A percentile compares a stretch with the other conserved stretches of the same genome.
These are phyloP conservation scores for Tolypocladium amazonense DNA, from an alignment of 2,329 filamentous ascomycete species.

Conservation along the genomic window DNA sequence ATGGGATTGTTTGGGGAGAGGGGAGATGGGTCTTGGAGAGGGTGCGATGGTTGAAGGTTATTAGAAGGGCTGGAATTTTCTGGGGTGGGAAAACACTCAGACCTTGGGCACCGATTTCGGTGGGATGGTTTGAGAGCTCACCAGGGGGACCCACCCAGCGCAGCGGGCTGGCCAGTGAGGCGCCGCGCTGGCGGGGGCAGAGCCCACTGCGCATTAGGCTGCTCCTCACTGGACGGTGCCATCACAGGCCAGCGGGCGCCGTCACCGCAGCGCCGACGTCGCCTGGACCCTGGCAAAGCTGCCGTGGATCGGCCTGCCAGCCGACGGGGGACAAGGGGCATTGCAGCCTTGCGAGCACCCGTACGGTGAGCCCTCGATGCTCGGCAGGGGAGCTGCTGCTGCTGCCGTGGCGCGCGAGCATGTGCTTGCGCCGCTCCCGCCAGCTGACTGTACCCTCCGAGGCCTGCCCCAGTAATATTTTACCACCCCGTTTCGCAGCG, in stretches of 20 bases:
- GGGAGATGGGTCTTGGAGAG: slow-evolving; percentile 14
- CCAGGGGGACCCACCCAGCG: neutral
- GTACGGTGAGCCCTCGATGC: neutral
- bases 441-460: neutral
- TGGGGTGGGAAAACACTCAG: slow-evolving; percentile 2
- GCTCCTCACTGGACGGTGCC: neutral
- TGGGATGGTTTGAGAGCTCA: neutral
- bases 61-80: slow-evolving; percentile 1
- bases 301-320: neutral
- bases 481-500: neutral
- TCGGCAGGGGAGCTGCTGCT: neutral
- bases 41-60: neutral
- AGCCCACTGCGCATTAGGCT: neutral
- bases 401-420: neutral
- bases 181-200: neutral
- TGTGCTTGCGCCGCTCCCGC: neutral
- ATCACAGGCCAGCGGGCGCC: neutral
- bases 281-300: neutral
- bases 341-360: neutral
- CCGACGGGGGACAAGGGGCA: too few species aligned
- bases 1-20: slow-evolving; percentile 7
- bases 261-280: neutral
- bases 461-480: neutral
- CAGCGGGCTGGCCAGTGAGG: neutral
- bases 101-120: slow-evolving; percentile 3